Conservation (phyloP, 2,329 filamentous ascomycete genomes). For the Paracorniculantispora psalliotae region DNA sequence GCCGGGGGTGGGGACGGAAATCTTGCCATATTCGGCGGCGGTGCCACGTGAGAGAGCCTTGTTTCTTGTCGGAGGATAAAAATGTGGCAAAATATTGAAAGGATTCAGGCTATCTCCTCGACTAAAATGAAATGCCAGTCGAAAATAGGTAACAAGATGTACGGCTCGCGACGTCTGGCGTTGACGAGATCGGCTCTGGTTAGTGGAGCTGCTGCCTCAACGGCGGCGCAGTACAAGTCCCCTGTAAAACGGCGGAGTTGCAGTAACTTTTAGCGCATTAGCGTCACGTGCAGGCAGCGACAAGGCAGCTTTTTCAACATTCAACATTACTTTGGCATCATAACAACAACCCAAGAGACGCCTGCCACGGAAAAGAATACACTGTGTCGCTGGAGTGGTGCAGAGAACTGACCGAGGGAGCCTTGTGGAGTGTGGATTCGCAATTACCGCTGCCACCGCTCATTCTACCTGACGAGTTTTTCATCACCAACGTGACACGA, state of each 20-base stretch:
- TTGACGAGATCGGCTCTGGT: no score
- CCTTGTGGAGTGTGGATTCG: background rate
- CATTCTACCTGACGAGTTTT: background rate
- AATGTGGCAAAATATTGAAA: no score
- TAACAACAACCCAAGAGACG: background rate
- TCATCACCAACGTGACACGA: slow-evolving; percentile 15
- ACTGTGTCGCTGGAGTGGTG: background rate
- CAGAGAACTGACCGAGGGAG: background rate
- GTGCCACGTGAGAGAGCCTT: background rate
- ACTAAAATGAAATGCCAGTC: no score
- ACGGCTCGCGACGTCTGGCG: no score
- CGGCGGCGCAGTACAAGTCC: background rate
- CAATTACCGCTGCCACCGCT: background rate
- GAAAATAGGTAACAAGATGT: no score
- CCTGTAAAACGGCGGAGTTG: background rate
- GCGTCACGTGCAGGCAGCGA: slow-evolving; percentile 1
- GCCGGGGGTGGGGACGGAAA: background rate
- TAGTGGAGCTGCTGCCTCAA: slow-evolving; percentile 10
- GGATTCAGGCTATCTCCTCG: no score
- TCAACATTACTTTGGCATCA: background rate
- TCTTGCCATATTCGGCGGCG: background rate
- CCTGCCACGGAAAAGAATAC: background rate
- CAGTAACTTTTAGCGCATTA: background rate
- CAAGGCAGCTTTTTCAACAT: background rate
- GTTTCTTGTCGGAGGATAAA: background rate